Conservation (phyloP, 2,329 filamentous ascomycete genomes). For the Hyphodiscus sp. region DNA sequence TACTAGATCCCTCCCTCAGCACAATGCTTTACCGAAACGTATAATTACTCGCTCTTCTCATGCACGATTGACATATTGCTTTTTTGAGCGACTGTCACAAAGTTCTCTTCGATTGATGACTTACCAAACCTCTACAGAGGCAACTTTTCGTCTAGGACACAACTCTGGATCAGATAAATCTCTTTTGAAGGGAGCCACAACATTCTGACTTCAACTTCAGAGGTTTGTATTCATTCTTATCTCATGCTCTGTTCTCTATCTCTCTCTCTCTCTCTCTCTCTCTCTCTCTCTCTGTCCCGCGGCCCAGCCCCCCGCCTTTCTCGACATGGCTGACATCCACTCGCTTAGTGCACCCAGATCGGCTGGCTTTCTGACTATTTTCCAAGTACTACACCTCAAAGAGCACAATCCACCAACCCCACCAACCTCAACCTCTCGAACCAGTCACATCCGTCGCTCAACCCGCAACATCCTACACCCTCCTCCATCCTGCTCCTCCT, state of each 20-base stretch:
- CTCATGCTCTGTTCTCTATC: too few species aligned
- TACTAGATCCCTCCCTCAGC: too few species aligned
- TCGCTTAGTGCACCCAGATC: too few species aligned
- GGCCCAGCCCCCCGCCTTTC: too few species aligned
- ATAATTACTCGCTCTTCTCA: background rate
- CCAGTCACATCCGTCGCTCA: background rate
- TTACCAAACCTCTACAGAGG: background rate
- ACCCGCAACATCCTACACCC: background rate
- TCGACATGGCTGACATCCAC: too few species aligned
- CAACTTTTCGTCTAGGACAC: background rate
- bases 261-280: too few species aligned
- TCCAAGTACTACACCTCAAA: too few species aligned
- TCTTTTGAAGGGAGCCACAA: background rate
- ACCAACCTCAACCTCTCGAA: background rate
- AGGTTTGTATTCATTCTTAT: too few species aligned
- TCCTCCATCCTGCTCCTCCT: background rate
- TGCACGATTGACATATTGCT: background rate
- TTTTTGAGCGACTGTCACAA: background rate
- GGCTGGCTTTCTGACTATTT: too few species aligned
- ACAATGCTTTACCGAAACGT: background rate
- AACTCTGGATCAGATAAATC: background rate
- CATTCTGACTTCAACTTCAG: too few species aligned
- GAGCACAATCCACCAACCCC: slow-evolving; percentile 2
- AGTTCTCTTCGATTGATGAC: background rate
- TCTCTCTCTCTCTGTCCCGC: too few species aligned